Evolutionary conservation across 1,284 basidiomycete genomes (phyloP).

Genomic region (Butyriboletus appendiculatus): DNA sequence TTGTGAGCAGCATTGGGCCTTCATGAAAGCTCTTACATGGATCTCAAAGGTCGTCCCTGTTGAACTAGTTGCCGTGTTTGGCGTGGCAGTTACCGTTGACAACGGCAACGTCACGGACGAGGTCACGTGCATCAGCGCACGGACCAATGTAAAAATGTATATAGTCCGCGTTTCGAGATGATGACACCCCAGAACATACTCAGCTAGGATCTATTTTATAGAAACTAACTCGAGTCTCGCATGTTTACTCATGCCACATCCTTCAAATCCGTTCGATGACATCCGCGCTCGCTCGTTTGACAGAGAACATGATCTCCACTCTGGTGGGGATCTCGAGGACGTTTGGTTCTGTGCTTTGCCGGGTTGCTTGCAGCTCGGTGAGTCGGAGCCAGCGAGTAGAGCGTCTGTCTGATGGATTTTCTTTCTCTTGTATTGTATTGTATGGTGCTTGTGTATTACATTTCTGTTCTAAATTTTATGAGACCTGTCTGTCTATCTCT

Average conservation of each 20-base stretch:
- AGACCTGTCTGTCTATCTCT: too few relatives aligned
- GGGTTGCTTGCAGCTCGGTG: conserved; percentile 42
- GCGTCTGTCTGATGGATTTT: conserved; percentile 76
- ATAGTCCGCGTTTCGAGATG: conserved; percentile 33
- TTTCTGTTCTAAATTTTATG: too few relatives aligned
- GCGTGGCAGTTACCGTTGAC: too few relatives aligned
- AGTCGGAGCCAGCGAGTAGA: conserved; percentile 57
- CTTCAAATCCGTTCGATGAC: conserved; percentile 83
- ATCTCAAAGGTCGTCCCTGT: too few relatives aligned
- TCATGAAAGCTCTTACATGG: background rate
- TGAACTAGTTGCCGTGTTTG: background rate
- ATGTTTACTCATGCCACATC: conserved; percentile 84
- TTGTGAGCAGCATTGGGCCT: background rate
- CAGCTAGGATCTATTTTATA: conserved; percentile 88
- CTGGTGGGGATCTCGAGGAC: conserved; percentile 62
- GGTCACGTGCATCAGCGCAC: conserved; percentile 29
- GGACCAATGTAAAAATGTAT: conserved; percentile 40
- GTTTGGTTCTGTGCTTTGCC: conserved; percentile 53
- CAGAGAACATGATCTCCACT: conserved; percentile 66
- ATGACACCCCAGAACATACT: conserved; percentile 74
- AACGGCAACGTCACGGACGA: too few relatives aligned
- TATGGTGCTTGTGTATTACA: too few relatives aligned
- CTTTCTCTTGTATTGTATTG: too few relatives aligned
- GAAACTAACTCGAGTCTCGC: conserved; percentile 88
- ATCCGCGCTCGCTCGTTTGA: conserved; percentile 67